phyloP scores from a whole-genome alignment of 306 rosid genomes.

The Malus fusca region DNA sequence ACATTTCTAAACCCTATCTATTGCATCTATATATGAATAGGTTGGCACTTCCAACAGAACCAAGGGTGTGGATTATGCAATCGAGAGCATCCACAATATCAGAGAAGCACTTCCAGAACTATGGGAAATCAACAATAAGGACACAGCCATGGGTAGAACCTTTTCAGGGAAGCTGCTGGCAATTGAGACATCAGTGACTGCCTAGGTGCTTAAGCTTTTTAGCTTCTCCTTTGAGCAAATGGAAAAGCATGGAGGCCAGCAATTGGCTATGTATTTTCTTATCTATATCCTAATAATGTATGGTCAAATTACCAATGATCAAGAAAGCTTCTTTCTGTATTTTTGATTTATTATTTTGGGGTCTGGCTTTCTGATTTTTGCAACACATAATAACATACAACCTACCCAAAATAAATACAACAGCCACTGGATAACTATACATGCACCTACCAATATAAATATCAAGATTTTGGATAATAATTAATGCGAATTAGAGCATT shows the following conservation, averaged over 20 bases:
- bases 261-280: neutral
- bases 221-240: neutral
- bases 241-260: neutral
- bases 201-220: neutral
- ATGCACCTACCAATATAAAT: neutral
- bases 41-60: constrained; percentile 1
- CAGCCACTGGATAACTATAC: neutral
- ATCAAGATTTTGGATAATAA: neutral
- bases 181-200: neutral
- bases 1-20: neutral
- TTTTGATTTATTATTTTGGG: neutral
- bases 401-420: neutral
- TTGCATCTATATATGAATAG: neutral
- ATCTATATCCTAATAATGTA: neutral
- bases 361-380: neutral
- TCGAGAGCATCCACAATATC: constrained; percentile 14
- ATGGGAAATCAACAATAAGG: neutral
- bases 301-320: neutral
- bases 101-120: constrained; percentile 12
- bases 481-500: neutral
- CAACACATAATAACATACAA: neutral
- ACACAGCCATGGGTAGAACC: neutral
- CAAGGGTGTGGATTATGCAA: constrained; percentile 10
- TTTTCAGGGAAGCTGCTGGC: neutral
- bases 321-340: neutral